Percentiles rank a stretch among this genome's conserved stretches.
These are phyloP conservation scores for Sanchytrium tribonematis DNA, from an alignment of 371 early-diverging fungal genomes.

Conservation along the genomic window DNA sequence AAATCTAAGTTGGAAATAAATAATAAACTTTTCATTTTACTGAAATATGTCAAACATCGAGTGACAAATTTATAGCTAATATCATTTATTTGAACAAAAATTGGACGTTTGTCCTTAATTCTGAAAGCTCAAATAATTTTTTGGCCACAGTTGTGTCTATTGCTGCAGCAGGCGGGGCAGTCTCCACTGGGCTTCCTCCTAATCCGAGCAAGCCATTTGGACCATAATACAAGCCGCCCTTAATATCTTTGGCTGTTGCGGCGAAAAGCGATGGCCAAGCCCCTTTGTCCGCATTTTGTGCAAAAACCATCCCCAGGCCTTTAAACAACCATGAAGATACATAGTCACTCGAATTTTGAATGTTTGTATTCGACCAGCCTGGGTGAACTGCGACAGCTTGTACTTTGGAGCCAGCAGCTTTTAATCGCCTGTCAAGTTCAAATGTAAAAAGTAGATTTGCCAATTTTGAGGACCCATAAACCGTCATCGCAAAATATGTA, in stretches of 20 bases:
- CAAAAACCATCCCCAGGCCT: neutral
- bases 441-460: slow-evolving; percentile 32
- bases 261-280: neutral
- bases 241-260: neutral
- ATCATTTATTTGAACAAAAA: too few species aligned
- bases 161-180: neutral
- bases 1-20: too few species aligned
- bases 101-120: neutral
- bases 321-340: neutral
- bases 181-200: neutral
- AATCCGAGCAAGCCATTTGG: neutral
- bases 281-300: neutral
- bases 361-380: slow-evolving; percentile 26
- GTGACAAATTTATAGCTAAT: too few species aligned
- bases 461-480: slow-evolving; percentile 29
- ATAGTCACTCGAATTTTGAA: slow-evolving; percentile 13
- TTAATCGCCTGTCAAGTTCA: slow-evolving; percentile 19
- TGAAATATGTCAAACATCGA: too few species aligned
- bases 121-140: neutral
- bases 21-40: too few species aligned
- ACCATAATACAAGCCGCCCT: neutral
- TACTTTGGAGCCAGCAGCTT: slow-evolving; percentile 14
- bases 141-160: neutral
- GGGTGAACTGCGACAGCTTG: slow-evolving; percentile 36
- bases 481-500: slow-evolving; percentile 15